Evolutionary conservation across 192 early-diverging fungal species (phyloP).

Genomic region (Mortierella antarctica): DNA sequence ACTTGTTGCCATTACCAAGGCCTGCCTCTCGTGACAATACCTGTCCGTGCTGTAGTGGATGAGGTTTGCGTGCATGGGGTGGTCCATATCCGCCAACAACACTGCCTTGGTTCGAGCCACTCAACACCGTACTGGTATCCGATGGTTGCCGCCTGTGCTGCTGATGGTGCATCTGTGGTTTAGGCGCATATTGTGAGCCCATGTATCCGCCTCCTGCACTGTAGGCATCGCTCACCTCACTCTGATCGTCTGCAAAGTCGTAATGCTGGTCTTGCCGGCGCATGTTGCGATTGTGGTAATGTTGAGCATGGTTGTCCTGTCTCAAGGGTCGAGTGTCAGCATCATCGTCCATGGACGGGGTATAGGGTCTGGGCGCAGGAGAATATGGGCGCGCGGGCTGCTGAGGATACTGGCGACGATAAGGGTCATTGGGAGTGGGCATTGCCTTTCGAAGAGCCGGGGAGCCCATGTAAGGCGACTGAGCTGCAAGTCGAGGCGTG

Average conservation of each 20-base stretch:
- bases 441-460: slow-evolving; percentile 38
- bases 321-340: slow-evolving; percentile 38
- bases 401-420: slow-evolving; percentile 43
- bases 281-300: slow-evolving; percentile 47
- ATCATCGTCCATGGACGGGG: slow-evolving; percentile 41
- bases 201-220: slow-evolving; percentile 25
- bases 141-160: slow-evolving; percentile 39
- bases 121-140: slow-evolving; percentile 44
- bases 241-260: slow-evolving; percentile 40
- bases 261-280: slow-evolving; percentile 38
- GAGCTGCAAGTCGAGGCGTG: slow-evolving; percentile 27
- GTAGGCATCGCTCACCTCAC: slow-evolving; percentile 44
- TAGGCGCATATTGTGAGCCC: slow-evolving; percentile 6
- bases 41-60: slow-evolving; percentile 36
- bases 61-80: slow-evolving; percentile 9
- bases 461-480: slow-evolving; percentile 39
- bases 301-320: slow-evolving; percentile 49
- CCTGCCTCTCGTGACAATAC: slow-evolving; percentile 26
- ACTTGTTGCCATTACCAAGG: slow-evolving; percentile 34
- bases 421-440: slow-evolving; percentile 38
- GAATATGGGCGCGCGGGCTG: slow-evolving; percentile 43
- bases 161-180: slow-evolving; percentile 6
- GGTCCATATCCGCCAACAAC: slow-evolving; percentile 42
- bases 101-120: slow-evolving; percentile 51
- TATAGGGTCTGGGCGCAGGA: slow-evolving; percentile 37